These are phyloP conservation scores for Rhodotorula sp. DNA, from an alignment of 1,284 basidiomycete genomes.

Conservation along the genomic window DNA sequence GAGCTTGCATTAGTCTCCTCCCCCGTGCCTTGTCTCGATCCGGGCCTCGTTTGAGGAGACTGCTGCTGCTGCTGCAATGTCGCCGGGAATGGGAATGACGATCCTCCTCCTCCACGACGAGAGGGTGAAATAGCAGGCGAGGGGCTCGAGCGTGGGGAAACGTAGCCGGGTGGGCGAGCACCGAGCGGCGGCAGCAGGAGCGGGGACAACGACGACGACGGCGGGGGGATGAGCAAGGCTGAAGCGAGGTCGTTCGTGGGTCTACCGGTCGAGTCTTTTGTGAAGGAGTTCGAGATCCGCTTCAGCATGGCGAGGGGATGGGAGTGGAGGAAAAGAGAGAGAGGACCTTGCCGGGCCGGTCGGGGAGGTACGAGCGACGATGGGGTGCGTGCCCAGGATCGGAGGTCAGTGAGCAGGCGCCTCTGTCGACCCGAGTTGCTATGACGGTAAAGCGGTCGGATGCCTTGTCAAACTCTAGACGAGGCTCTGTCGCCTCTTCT, in stretches of 20 bases:
- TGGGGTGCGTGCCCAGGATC: background rate
- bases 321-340: background rate
- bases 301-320: conserved; percentile 1
- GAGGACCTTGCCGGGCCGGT: background rate
- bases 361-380: conserved; percentile 3
- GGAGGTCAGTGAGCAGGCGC: background rate
- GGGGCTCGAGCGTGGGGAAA: conserved; percentile 4
- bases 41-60: too few species aligned
- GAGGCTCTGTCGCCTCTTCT: too few species aligned
- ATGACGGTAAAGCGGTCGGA: background rate
- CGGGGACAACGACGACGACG: background rate
- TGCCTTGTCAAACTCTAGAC: too few species aligned
- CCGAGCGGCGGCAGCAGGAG: background rate
- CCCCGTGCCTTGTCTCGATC: too few species aligned
- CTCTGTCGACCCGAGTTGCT: too few species aligned
- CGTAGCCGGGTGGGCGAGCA: background rate
- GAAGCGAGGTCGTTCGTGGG: background rate
- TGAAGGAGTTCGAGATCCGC: conserved; percentile 10
- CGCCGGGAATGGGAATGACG: background rate
- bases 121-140: too few species aligned
- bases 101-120: background rate
- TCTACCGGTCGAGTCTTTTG: background rate
- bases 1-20: background rate
- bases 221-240: background rate
- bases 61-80: too few species aligned